phyloP scores from a whole-genome alignment of 306 rosid species.

The Sicyos edulis region DNA sequence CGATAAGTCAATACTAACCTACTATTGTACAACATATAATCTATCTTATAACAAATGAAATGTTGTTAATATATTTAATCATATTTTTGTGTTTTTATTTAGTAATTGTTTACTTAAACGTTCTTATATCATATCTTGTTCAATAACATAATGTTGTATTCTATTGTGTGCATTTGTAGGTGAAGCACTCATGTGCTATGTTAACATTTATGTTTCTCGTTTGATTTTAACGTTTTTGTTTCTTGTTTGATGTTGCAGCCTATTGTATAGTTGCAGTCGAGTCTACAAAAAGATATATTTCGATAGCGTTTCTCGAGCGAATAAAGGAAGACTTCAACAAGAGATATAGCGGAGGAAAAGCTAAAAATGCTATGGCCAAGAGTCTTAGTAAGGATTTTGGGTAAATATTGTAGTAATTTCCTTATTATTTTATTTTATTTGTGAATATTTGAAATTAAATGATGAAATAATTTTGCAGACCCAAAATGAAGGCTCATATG shows the following conservation, averaged over 20 bases:
- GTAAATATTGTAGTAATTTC: neutral
- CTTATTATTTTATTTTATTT: neutral
- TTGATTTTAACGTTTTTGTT: neutral
- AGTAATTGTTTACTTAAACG: too few relatives aligned
- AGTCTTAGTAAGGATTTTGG: neutral
- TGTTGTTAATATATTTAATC: too few relatives aligned
- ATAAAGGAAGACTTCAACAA: slow-evolving; percentile 19
- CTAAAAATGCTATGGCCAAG: slow-evolving; percentile 20
- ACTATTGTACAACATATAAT: too few relatives aligned
- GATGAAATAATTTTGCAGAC: slow-evolving; percentile 12
- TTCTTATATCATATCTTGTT: too few relatives aligned
- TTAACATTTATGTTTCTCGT: too few relatives aligned
- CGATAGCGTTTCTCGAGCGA: slow-evolving; percentile 21
- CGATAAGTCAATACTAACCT: too few relatives aligned
- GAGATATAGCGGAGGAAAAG: slow-evolving; percentile 26
- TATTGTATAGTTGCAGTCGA: slow-evolving; percentile 24
- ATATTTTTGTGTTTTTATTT: too few relatives aligned
- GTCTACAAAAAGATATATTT: slow-evolving; percentile 21
- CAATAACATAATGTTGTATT: too few relatives aligned
- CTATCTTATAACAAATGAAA: too few relatives aligned
- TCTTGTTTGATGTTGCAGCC: slow-evolving; percentile 6
- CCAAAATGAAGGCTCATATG: slow-evolving; percentile 24
- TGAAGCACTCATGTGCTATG: too few relatives aligned
- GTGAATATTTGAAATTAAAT: neutral
- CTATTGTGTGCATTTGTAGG: too few relatives aligned